Percentiles rank a stretch among this genome's conserved stretches.
These are phyloP conservation scores for Penicillium canariense DNA, from an alignment of 495 filamentous ascomycete genomes.

Conservation along the genomic window DNA sequence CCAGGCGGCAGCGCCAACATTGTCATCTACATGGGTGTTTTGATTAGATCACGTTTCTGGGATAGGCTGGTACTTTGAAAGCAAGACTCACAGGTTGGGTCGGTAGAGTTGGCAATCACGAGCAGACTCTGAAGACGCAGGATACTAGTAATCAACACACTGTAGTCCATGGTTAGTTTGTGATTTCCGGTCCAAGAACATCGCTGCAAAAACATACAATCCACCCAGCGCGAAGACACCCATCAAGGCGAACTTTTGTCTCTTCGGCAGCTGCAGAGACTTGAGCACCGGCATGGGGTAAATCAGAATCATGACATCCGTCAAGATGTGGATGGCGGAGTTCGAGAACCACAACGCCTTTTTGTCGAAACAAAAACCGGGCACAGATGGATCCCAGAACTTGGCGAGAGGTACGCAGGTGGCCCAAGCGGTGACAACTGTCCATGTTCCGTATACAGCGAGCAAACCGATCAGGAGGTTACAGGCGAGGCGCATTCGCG, in stretches of 20 bases:
- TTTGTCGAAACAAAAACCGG: conserved; percentile 36
- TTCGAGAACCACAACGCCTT: conserved; percentile 40
- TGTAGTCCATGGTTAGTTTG: conserved; percentile 22
- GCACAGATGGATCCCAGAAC: conserved; percentile 32
- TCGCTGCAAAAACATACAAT: conserved; percentile 37
- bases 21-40: conserved; percentile 37
- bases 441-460: conserved; percentile 39
- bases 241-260: conserved; percentile 46
- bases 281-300: conserved; percentile 49
- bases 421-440: conserved; percentile 34
- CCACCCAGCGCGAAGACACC: conserved; percentile 47
- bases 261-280: conserved; percentile 40
- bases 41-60: neutral
- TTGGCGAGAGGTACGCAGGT: conserved; percentile 36
- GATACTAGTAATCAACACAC: conserved; percentile 54
- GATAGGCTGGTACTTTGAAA: neutral
- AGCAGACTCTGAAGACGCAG: conserved; percentile 52
- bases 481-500: conserved; percentile 40
- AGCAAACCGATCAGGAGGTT: conserved; percentile 31
- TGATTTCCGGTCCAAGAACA: conserved; percentile 3
- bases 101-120: conserved; percentile 4
- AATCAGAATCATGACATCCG: conserved; percentile 47
- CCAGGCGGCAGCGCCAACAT: conserved; percentile 55
- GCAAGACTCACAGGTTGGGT: neutral
- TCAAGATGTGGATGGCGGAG: conserved; percentile 42